Percentiles rank a stretch among this genome's conserved stretches.
Evolutionary conservation across 140 eudicot genomes (phyloP).

Genomic region (Cichorium intybus): DNA sequence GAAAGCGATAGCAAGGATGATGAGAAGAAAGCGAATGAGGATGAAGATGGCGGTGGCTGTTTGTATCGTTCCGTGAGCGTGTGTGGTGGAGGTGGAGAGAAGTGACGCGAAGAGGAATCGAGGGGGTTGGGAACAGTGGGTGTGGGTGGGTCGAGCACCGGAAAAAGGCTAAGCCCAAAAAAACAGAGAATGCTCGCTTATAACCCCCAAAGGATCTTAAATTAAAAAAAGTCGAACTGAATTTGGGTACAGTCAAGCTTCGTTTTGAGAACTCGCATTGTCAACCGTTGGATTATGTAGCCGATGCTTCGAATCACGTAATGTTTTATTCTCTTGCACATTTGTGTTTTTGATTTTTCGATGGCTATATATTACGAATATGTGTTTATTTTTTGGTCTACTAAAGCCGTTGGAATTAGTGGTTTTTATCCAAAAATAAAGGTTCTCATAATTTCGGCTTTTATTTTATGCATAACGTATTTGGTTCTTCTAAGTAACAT

Average conservation of each 20-base stretch:
- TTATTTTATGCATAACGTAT: no score
- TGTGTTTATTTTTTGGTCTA: no score
- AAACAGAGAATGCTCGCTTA: not conserved
- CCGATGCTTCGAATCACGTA: not conserved
- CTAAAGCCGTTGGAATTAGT: no score
- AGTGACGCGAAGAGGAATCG: not conserved
- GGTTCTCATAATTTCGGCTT: no score
- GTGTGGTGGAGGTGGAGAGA: constrained; percentile 14
- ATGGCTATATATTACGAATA: no score
- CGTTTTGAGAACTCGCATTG: not conserved
- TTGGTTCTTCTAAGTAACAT: no score
- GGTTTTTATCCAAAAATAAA: no score
- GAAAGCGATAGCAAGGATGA: not conserved
- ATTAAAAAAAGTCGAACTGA: not conserved
- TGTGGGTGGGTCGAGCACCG: constrained; percentile 21
- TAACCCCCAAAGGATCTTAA: not conserved
- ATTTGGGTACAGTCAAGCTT: constrained; percentile 15
- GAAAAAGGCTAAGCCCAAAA: constrained; percentile 26
- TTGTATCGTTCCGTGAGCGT: not conserved
- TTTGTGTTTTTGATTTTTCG: no score
- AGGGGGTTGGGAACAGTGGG: not conserved
- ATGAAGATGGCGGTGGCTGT: constrained; percentile 2
- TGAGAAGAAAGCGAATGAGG: not conserved
- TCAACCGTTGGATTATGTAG: not conserved
- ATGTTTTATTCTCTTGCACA: not conserved